phyloP scores from a whole-genome alignment of 176 grass and related monocot genomes.

The Zoysia pacifica region DNA sequence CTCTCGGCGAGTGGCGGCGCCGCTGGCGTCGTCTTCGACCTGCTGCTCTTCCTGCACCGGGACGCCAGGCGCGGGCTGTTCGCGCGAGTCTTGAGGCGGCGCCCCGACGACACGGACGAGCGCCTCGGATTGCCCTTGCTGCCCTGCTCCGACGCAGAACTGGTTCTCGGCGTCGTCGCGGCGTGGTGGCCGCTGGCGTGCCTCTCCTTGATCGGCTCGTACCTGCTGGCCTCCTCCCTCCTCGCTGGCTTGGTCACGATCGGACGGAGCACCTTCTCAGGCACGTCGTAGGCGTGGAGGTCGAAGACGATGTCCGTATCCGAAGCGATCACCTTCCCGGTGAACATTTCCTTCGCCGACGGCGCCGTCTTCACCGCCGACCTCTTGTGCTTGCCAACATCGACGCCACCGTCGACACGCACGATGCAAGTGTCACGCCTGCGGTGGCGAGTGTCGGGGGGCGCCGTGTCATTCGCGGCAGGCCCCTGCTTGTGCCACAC shows the following conservation, averaged over 20 bases:
- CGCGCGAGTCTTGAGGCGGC: constrained; percentile 49
- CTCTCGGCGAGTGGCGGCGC: constrained; percentile 38
- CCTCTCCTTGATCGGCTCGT: background rate
- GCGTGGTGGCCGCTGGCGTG: background rate
- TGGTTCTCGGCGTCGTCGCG: background rate
- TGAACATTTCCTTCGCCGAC: background rate
- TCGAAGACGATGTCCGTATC: constrained; percentile 60
- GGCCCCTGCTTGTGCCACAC: constrained; percentile 35
- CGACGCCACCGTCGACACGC: no score
- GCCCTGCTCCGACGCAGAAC: constrained; percentile 30
- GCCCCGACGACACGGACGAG: constrained; percentile 24
- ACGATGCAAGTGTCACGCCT: constrained; percentile 44
- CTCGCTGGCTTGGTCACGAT: constrained; percentile 57
- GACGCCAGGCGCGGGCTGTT: constrained; percentile 52
- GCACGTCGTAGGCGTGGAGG: constrained; percentile 11
- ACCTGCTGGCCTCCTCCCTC: no score
- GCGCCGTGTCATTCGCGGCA: background rate
- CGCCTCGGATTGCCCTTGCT: constrained; percentile 33
- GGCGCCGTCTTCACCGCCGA: background rate
- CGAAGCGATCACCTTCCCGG: constrained; percentile 46
- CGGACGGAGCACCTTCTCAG: constrained; percentile 42
- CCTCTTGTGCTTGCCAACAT: background rate
- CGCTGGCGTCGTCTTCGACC: background rate
- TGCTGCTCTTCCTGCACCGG: constrained; percentile 32
- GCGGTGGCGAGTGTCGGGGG: background rate